phyloP scores from a whole-genome alignment of 306 rosid genomes.

The Pterocarpus macrocarpus region DNA sequence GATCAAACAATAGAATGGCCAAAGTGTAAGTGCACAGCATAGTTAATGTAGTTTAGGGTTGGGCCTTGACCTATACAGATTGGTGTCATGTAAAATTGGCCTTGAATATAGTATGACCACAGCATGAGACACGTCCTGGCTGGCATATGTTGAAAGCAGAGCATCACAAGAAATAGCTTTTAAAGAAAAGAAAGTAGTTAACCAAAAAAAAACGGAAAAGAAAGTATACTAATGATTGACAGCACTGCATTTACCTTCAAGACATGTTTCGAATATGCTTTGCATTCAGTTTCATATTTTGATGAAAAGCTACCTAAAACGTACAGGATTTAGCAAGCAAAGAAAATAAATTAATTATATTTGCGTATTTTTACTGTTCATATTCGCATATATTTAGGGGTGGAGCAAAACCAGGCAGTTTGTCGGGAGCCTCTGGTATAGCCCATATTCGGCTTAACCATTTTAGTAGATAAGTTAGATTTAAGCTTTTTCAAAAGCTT shows the following conservation, averaged over 20 bases:
- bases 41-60: conserved; percentile 41
- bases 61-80: conserved; percentile 42
- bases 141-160: conserved; percentile 37
- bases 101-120: conserved; percentile 26
- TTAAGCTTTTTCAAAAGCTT: no score
- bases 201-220: background rate
- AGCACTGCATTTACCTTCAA: conserved; percentile 25
- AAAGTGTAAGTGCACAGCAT: conserved; percentile 33
- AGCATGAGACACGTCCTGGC: conserved; percentile 36
- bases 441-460: no score
- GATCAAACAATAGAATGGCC: conserved; percentile 46
- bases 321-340: background rate
- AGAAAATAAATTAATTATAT: background rate
- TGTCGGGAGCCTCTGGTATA: no score
- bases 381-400: no score
- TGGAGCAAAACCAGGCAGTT: no score
- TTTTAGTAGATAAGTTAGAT: no score
- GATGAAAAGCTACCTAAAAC: background rate
- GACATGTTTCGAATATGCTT: conserved; percentile 16
- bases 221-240: conserved; percentile 17
- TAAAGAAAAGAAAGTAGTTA: conserved; percentile 18
- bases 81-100: conserved; percentile 37
- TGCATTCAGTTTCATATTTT: background rate
- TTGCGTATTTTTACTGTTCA: background rate
- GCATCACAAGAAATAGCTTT: conserved; percentile 8